Conservation (phyloP, 495 filamentous ascomycete genomes). For the Friedmanniomyces simplex region DNA sequence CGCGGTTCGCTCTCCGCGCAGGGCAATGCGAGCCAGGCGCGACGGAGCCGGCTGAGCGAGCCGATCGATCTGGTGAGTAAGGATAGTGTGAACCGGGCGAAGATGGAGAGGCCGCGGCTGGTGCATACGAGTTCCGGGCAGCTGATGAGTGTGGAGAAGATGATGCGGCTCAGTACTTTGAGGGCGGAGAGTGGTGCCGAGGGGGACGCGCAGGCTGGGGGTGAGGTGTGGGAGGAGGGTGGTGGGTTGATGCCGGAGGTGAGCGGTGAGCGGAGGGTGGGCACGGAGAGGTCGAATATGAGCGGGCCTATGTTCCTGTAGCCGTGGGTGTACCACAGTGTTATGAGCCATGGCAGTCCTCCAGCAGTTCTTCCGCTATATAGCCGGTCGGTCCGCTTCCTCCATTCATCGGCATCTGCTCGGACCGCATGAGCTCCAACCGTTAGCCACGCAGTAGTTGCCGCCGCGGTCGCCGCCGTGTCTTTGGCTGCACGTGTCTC, state of each 20-base stretch:
- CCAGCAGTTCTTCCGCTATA: too few species aligned
- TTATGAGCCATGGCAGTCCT: not conserved
- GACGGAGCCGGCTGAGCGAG: slow-evolving; percentile 5
- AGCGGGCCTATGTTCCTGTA: slow-evolving; percentile 19
- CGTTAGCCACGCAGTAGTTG: not conserved
- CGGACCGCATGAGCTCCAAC: too few species aligned
- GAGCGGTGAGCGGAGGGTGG: not conserved
- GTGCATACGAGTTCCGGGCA: slow-evolving; percentile 7
- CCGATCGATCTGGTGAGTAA: slow-evolving; percentile 12
- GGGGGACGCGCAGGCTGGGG: slow-evolving; percentile 6
- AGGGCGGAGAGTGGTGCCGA: slow-evolving; percentile 5
- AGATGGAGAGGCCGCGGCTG: slow-evolving; percentile 6
- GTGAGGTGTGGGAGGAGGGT: slow-evolving; percentile 14
- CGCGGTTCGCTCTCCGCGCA: not conserved
- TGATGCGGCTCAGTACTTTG: slow-evolving; percentile 12
- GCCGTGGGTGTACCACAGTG: not conserved
- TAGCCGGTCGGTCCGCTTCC: too few species aligned
- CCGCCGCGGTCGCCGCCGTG: too few species aligned
- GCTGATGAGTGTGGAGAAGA: slow-evolving; percentile 14
- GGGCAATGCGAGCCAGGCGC: not conserved
- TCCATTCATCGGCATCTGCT: too few species aligned
- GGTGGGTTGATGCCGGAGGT: slow-evolving; percentile 7
- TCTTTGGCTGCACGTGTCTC: not conserved
- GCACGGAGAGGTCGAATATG: slow-evolving; percentile 3
- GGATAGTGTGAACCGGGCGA: slow-evolving; percentile 12